phyloP scores from a whole-genome alignment of 371 early-diverging fungal species.

The Syncephalastrum sp. region DNA sequence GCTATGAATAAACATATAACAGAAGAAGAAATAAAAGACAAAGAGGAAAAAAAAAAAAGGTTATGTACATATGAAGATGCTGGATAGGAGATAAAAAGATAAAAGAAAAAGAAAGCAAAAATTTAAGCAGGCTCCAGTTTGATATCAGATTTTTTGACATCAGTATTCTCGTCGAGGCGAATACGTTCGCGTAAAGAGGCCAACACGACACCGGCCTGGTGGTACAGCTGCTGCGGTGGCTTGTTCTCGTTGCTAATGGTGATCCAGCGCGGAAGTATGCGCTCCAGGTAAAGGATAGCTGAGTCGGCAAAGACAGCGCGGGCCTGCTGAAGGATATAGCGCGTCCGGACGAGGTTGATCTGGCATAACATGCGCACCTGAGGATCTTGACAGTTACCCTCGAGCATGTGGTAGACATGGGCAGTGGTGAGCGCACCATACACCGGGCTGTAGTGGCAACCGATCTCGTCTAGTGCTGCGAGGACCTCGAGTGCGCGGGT shows the following conservation, averaged over 20 bases:
- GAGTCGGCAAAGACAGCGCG: slow-evolving; percentile 25
- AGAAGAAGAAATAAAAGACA: too few species aligned
- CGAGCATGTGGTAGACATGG: slow-evolving; percentile 29
- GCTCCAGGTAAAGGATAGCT: slow-evolving; percentile 28
- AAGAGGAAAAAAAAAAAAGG: too few species aligned
- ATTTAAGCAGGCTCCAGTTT: too few species aligned
- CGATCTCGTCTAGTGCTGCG: slow-evolving; percentile 24
- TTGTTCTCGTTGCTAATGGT: slow-evolving; percentile 6
- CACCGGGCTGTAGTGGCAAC: slow-evolving; percentile 40
- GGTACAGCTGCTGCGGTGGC: slow-evolving; percentile 12
- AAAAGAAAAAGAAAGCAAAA: too few species aligned
- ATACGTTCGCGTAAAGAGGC: too few species aligned
- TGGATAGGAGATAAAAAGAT: too few species aligned
- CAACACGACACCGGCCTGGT: background rate
- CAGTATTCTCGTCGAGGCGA: too few species aligned
- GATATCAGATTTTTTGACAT: too few species aligned
- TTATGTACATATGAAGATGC: too few species aligned
- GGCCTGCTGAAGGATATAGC: slow-evolving; percentile 24
- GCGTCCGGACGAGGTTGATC: slow-evolving; percentile 30
- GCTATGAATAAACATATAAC: too few species aligned
- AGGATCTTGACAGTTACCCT: slow-evolving; percentile 14
- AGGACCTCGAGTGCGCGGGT: slow-evolving; percentile 36
- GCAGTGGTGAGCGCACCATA: slow-evolving; percentile 29
- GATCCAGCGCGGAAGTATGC: slow-evolving; percentile 20
- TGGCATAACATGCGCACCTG: slow-evolving; percentile 30